Evolutionary conservation across 495 filamentous ascomycete genomes (phyloP).

Genomic region (Neurospora sp.): DNA sequence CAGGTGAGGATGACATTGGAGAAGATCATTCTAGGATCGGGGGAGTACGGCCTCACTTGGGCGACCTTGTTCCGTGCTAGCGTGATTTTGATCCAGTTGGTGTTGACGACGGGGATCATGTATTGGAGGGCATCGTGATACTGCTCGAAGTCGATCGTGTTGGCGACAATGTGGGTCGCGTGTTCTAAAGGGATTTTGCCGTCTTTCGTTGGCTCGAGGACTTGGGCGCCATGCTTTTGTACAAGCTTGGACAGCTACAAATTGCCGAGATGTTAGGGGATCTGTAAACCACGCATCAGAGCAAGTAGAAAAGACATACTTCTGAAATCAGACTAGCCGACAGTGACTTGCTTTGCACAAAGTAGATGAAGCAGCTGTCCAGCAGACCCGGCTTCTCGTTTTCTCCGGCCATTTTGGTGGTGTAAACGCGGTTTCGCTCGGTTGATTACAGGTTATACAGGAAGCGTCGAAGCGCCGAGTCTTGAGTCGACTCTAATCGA

Average conservation of each 20-base stretch:
- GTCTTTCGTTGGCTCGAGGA: conserved; percentile 34
- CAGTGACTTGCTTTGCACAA: conserved; percentile 37
- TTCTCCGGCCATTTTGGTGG: conserved; percentile 29
- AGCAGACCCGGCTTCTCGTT: conserved; percentile 18
- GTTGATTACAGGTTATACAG: neutral
- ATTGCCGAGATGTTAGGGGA: conserved; percentile 14
- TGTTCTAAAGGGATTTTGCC: conserved; percentile 42
- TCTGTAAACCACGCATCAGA: neutral
- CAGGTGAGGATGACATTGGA: conserved; percentile 68
- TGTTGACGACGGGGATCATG: conserved; percentile 76
- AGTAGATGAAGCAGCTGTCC: conserved; percentile 31
- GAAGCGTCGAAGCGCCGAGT: neutral
- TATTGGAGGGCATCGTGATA: conserved; percentile 59
- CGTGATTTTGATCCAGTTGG: conserved; percentile 66
- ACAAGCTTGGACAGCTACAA: conserved; percentile 38
- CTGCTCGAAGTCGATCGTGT: conserved; percentile 77
- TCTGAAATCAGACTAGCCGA: conserved; percentile 27
- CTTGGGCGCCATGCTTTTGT: conserved; percentile 45
- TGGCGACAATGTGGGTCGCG: conserved; percentile 75
- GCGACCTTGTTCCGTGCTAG: conserved; percentile 58
- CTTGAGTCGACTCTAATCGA: neutral
- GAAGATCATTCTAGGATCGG: conserved; percentile 85
- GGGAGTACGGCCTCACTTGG: conserved; percentile 74
- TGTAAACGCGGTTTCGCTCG: neutral
- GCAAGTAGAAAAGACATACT: conserved; percentile 22